Conservation (phyloP, 306 rosid species). For the Alnus glutinosa region DNA sequence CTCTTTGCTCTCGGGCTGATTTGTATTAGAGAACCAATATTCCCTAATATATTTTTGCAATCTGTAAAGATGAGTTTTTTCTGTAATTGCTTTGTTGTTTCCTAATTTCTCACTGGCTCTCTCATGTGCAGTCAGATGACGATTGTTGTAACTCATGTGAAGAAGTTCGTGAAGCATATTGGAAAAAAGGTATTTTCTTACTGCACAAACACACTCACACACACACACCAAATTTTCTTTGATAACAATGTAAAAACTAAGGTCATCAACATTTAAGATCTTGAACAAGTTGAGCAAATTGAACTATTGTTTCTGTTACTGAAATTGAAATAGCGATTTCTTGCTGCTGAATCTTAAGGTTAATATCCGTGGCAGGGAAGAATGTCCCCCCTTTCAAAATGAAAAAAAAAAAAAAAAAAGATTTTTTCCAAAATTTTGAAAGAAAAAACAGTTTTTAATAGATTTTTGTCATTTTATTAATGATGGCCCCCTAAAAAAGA, state of each 20-base stretch:
- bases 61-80: neutral
- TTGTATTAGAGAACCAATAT: slow-evolving; percentile 16
- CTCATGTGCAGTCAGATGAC: slow-evolving; percentile 72
- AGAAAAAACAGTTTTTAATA: too few relatives aligned
- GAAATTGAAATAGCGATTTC: neutral
- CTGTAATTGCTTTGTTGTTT: slow-evolving; percentile 4
- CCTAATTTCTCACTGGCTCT: slow-evolving; percentile 24
- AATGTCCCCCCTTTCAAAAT: too few relatives aligned
- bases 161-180: slow-evolving; percentile 89
- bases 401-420: too few relatives aligned
- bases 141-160: slow-evolving; percentile 89
- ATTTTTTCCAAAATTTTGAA: too few relatives aligned
- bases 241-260: neutral
- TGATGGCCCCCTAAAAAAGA: too few relatives aligned
- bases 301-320: neutral
- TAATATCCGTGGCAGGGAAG: neutral
- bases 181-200: slow-evolving; percentile 58
- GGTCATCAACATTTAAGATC: neutral
- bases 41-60: neutral
- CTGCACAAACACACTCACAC: neutral
- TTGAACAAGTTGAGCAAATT: neutral
- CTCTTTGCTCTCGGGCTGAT: slow-evolving; percentile 10
- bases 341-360: neutral
- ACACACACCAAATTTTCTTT: neutral
- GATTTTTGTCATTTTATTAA: too few relatives aligned